Evolutionary conservation across 768 basidiomycete genomes (phyloP), one percentile per base, ranked within the genome.

Genomic region (Mycena maculata): DNA sequence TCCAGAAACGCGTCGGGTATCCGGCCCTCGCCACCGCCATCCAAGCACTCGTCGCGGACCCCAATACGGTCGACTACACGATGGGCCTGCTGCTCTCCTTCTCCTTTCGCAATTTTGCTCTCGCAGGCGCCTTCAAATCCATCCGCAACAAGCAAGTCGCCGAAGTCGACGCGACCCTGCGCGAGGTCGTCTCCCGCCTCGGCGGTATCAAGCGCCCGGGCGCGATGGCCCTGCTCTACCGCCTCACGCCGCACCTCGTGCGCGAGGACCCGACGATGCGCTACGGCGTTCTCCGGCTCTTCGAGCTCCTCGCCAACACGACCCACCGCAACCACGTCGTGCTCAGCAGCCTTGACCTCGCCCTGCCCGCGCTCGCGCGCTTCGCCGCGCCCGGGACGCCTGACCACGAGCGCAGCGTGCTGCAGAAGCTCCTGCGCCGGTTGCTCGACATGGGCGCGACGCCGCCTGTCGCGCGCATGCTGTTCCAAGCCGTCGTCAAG

Each of bases 391-490:
- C 77, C 23, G 71, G 70, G 56, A 70, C 53, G 12, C 69, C 78
- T 4, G 84, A 85, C 60, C 83, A 80, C 65, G 90, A 91, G 73
- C 85, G 86, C 28, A 82, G 85, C 44, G 73, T 88, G 3, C 74
- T 89, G 39, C 85, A 86, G 71, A 92, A 89, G 74, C 82, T 94
- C 0, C 75, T 93, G 23, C 82, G 88, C 56, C 83, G 87, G n/a
- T 74, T 95, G 22, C 79, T 94, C 39, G 92, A 95, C 68, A 88
- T 94, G 81, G 92, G 93, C 2, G 85, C 89, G 0, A 88, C 85
- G 5, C 88, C 90, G 0, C 79, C 82, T 11, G 90, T 93, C 33
- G 87, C 87, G n/a, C 80, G 90, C 48, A 73, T 74, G 13, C 85
- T 95, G 41, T 88, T 95, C 60, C 87, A 90, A 69, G 82, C 80